Conservation (phyloP, 1,284 basidiomycete genomes). For the Cutaneotrichosporon sp. region DNA sequence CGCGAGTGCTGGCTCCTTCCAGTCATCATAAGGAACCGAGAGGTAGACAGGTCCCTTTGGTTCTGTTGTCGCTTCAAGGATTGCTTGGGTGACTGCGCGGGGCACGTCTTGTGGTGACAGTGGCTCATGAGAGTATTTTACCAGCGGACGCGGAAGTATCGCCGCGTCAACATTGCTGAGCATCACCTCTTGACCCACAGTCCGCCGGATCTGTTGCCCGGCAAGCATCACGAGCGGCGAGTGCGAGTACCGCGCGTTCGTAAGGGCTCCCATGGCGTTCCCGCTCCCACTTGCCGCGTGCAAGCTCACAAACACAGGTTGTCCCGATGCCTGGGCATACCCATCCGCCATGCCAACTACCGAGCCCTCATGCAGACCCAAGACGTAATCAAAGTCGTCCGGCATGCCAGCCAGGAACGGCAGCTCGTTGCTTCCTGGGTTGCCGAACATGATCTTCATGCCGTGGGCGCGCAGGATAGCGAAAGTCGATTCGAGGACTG, state of each 20-base stretch:
- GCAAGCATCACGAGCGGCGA: constrained; percentile 22
- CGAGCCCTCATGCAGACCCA: constrained; percentile 19
- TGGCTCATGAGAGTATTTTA: constrained; percentile 19
- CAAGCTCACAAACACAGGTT: constrained; percentile 15
- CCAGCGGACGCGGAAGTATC: constrained; percentile 13
- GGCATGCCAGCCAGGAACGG: constrained; percentile 21
- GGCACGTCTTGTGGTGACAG: constrained; percentile 18
- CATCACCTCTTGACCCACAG: constrained; percentile 24
- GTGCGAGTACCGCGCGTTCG: constrained; percentile 20
- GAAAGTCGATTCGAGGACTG: constrained; percentile 8
- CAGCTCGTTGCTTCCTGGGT: constrained; percentile 24
- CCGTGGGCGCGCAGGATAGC: constrained; percentile 14
- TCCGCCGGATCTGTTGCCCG: constrained; percentile 22
- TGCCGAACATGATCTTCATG: constrained; percentile 20
- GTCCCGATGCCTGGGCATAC: constrained; percentile 13
- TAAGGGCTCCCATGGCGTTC: constrained; percentile 23
- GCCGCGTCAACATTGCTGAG: constrained; percentile 19
- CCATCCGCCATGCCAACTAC: constrained; percentile 24
- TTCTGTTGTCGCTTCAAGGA: constrained; percentile 13
- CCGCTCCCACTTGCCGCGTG: constrained; percentile 21
- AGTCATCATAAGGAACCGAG: constrained; percentile 22
- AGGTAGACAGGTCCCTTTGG: constrained; percentile 19
- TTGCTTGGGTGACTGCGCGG: constrained; percentile 13
- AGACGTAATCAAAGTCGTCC: constrained; percentile 21
- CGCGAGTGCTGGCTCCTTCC: constrained; percentile 1